These are phyloP conservation scores for Tanozyma kutaoensis DNA, from an alignment of 805 yeast genomes.

Conservation along the genomic window DNA sequence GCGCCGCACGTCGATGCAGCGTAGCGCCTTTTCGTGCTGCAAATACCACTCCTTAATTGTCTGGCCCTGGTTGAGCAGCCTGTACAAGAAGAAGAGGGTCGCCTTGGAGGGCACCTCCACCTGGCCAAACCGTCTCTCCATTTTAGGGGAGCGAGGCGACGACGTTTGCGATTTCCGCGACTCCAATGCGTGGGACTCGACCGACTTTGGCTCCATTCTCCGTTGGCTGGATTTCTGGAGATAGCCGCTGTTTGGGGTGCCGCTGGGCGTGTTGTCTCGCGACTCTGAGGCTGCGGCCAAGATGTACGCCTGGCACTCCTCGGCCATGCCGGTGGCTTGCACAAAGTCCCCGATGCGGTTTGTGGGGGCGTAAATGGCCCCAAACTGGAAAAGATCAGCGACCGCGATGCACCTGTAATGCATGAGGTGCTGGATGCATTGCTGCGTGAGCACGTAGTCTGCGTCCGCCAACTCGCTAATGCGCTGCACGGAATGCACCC, in stretches of 20 bases:
- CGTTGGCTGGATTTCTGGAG: no score
- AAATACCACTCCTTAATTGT: slow-evolving; percentile 73
- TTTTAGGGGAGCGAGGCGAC: no score
- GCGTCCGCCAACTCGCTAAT: slow-evolving; percentile 75
- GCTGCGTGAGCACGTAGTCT: slow-evolving; percentile 63
- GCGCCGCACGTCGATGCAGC: slow-evolving; percentile 67
- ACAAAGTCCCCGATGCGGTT: slow-evolving; percentile 60
- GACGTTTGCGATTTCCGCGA: no score
- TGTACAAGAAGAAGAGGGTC: slow-evolving; percentile 56
- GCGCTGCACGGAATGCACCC: slow-evolving; percentile 67
- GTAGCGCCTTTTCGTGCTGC: slow-evolving; percentile 44
- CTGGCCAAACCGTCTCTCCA: no score
- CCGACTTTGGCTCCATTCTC: no score
- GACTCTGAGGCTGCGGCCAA: no score
- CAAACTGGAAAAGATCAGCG: slow-evolving; percentile 80
- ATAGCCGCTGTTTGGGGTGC: no score
- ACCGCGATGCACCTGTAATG: slow-evolving; percentile 80
- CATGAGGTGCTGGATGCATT: slow-evolving; percentile 82
- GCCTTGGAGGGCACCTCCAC: slow-evolving; percentile 44
- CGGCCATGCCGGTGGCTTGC: slow-evolving; percentile 47
- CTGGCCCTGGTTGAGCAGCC: slow-evolving; percentile 67
- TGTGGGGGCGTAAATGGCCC: slow-evolving; percentile 82
- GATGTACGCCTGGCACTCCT: slow-evolving; percentile 69
- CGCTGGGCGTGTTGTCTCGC: no score
- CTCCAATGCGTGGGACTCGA: no score